Conservation (phyloP, 202 grass and related monocot genomes). For the Thinopyrum obtusiflorum region DNA sequence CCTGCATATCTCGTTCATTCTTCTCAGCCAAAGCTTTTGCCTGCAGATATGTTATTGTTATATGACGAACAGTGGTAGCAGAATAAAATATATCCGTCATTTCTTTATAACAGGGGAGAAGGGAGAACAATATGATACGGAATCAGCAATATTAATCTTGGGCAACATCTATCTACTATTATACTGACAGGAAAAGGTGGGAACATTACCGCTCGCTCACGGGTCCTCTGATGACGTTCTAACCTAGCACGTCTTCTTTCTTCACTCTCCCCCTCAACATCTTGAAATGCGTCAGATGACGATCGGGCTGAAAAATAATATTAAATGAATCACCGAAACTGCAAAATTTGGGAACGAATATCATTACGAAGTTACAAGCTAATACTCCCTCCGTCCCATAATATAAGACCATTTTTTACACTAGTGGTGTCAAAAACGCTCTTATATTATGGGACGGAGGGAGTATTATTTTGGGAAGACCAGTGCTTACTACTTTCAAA, state of each 20-base stretch:
- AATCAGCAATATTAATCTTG: background rate
- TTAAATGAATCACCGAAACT: background rate
- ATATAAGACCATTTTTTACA: too few species aligned
- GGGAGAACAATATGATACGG: background rate
- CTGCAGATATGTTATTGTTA: constrained; percentile 41
- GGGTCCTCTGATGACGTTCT: constrained; percentile 71
- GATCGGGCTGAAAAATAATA: constrained; percentile 46
- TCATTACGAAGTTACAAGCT: background rate
- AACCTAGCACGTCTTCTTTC: constrained; percentile 93
- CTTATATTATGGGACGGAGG: too few species aligned
- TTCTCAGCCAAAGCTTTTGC: constrained; percentile 90
- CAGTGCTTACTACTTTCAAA: constrained; percentile 78
- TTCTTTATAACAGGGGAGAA: constrained; percentile 20
- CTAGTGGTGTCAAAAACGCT: too few species aligned
- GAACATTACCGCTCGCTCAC: constrained; percentile 77
- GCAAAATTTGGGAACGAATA: background rate
- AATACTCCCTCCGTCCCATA: background rate
- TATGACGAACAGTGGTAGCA: constrained; percentile 10
- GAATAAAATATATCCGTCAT: background rate
- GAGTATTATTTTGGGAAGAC: background rate
- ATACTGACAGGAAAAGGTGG: background rate
- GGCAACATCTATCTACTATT: background rate
- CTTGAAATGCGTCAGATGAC: constrained; percentile 87
- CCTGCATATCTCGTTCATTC: constrained; percentile 94
- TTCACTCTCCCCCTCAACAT: constrained; percentile 83